Conservation (phyloP, 768 basidiomycete species). For the Lactarius psammicola region DNA sequence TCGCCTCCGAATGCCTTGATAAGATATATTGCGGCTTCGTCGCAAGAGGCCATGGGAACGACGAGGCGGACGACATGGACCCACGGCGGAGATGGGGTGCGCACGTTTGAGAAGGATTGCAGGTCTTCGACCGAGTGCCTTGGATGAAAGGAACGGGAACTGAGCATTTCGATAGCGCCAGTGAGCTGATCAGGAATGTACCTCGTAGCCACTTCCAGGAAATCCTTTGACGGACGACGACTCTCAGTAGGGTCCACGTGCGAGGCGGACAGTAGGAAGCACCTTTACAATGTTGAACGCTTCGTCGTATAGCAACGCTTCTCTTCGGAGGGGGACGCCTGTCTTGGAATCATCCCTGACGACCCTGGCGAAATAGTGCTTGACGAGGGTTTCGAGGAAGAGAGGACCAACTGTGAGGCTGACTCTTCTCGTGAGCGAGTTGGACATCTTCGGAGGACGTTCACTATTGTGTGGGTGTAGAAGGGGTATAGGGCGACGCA, state of each 20-base stretch:
- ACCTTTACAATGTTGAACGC: conserved; percentile 77
- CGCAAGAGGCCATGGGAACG: conserved; percentile 74
- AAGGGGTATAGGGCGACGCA: neutral
- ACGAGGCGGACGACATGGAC: conserved; percentile 67
- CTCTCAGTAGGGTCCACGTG: neutral
- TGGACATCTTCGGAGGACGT: conserved; percentile 33
- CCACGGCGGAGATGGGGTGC: conserved; percentile 84
- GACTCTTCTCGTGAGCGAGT: conserved; percentile 59
- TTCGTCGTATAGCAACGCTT: conserved; percentile 80
- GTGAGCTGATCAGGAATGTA: conserved; percentile 38
- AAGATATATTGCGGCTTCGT: conserved; percentile 68
- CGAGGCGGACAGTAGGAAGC: conserved; percentile 25
- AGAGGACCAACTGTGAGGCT: conserved; percentile 69
- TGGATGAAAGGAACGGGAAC: neutral
- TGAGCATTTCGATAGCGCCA: neutral
- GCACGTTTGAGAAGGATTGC: conserved; percentile 76
- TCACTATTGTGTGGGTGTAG: neutral
- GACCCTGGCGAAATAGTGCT: conserved; percentile 76
- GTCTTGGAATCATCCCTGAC: conserved; percentile 13
- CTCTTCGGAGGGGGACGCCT: conserved; percentile 47
- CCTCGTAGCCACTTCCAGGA: conserved; percentile 70
- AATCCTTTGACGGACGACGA: conserved; percentile 47
- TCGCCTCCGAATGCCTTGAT: conserved; percentile 85
- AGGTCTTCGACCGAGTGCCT: conserved; percentile 87
- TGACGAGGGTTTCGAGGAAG: conserved; percentile 73